Evolutionary conservation across 495 filamentous ascomycete genomes (phyloP).

Genomic region (Cairneyella variabilis): DNA sequence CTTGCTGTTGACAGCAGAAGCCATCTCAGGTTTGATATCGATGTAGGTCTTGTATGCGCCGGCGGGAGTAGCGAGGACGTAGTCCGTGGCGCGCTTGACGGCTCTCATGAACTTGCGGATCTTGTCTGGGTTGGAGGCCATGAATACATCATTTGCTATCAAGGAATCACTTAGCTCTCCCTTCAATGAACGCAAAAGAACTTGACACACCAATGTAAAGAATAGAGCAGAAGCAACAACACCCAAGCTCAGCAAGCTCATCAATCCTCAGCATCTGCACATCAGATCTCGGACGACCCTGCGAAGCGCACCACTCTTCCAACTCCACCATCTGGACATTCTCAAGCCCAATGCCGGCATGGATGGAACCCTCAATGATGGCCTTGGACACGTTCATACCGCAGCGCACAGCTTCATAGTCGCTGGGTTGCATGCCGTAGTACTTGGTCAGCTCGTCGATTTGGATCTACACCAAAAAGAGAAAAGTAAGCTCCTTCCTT

Average conservation of each 20-base stretch:
- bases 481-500: too few species aligned
- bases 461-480: conserved; percentile 52
- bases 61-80: conserved; percentile 55
- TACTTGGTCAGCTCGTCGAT: conserved; percentile 70
- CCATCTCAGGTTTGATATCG: conserved; percentile 66
- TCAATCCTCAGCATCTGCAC: conserved; percentile 74
- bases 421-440: conserved; percentile 64
- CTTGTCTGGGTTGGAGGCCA: conserved; percentile 54
- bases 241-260: conserved; percentile 66
- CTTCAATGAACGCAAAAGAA: background rate
- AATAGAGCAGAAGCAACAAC: conserved; percentile 74
- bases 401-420: conserved; percentile 67
- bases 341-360: conserved; percentile 68
- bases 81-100: conserved; percentile 63
- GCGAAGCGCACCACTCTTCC: conserved; percentile 60
- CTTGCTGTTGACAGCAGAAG: conserved; percentile 59
- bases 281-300: conserved; percentile 54
- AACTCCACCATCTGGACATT: conserved; percentile 74
- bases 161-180: background rate
- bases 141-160: conserved; percentile 56
- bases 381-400: conserved; percentile 62
- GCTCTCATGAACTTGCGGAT: conserved; percentile 57
- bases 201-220: conserved; percentile 55
- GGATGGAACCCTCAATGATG: conserved; percentile 61
- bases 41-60: conserved; percentile 59